phyloP scores from a whole-genome alignment of 2,329 filamentous ascomycete genomes.

The Claviceps maximensis region DNA sequence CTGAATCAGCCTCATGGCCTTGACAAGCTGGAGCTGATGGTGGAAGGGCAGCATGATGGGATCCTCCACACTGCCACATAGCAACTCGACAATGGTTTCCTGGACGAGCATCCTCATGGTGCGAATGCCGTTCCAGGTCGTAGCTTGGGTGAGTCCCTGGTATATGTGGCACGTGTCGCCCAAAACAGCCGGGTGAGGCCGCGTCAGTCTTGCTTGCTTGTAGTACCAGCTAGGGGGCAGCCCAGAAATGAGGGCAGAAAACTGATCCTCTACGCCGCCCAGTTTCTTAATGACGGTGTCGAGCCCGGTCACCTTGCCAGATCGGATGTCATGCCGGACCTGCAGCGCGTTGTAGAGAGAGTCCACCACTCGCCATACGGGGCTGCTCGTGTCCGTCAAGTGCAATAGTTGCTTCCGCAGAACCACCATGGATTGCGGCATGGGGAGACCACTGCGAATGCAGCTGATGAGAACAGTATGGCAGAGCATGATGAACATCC shows the following conservation, averaged over 20 bases:
- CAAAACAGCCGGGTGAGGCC: constrained; percentile 28
- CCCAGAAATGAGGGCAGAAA: constrained; percentile 23
- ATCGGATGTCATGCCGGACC: constrained; percentile 32
- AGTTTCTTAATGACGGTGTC: constrained; percentile 24
- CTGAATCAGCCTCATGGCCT: constrained; percentile 23
- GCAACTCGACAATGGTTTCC: constrained; percentile 32
- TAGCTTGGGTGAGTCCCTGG: constrained; percentile 28
- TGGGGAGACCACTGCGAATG: constrained; percentile 33
- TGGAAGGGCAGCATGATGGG: constrained; percentile 15
- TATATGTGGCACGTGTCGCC: constrained; percentile 32
- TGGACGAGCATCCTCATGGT: constrained; percentile 33
- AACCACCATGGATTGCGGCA: constrained; percentile 34
- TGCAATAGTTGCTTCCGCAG: constrained; percentile 30
- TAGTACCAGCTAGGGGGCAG: constrained; percentile 30
- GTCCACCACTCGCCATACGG: constrained; percentile 29
- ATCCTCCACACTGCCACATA: constrained; percentile 22
- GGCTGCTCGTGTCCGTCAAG: constrained; percentile 22
- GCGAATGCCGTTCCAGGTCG: constrained; percentile 35
- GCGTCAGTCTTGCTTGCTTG: constrained; percentile 25
- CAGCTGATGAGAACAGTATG: constrained; percentile 39
- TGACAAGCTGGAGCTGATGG: constrained; percentile 23
- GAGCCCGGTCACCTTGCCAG: constrained; percentile 21
- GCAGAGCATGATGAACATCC: constrained; percentile 42
- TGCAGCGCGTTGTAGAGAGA: constrained; percentile 33
- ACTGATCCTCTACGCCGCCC: constrained; percentile 28